Evolutionary conservation across 441 rosid species (phyloP).

Genomic region (Pelargonium myrrhifolium): DNA sequence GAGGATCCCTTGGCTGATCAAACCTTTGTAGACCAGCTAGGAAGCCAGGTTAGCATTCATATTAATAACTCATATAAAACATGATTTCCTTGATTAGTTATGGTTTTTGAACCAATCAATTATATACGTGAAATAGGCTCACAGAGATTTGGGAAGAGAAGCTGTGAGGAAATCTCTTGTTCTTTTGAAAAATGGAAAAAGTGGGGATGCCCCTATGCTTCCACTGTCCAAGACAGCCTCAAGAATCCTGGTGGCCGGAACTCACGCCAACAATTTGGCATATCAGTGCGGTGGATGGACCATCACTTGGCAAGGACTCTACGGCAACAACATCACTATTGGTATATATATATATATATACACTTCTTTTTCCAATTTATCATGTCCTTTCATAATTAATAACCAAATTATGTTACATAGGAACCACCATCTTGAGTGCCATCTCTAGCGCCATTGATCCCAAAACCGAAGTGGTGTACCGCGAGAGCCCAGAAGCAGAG

Average conservation of each 20-base stretch:
- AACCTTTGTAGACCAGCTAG: slow-evolving; percentile 38
- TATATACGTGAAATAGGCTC: too few relatives aligned
- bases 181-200: slow-evolving; percentile 50
- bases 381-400: too few relatives aligned
- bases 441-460: slow-evolving; percentile 42
- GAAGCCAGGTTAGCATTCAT: slow-evolving; percentile 60
- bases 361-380: too few relatives aligned
- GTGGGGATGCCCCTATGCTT: slow-evolving; percentile 28
- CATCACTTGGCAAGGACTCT: slow-evolving; percentile 39
- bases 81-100: too few relatives aligned
- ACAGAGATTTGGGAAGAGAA: slow-evolving; percentile 18
- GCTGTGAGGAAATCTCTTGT: slow-evolving; percentile 67
- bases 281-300: slow-evolving; percentile 74
- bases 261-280: slow-evolving; percentile 54
- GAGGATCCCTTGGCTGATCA: slow-evolving; percentile 50
- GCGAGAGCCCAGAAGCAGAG: slow-evolving; percentile 39
- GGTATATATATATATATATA: too few relatives aligned
- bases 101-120: too few relatives aligned
- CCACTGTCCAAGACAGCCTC: slow-evolving; percentile 46
- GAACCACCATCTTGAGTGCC: slow-evolving; percentile 57
- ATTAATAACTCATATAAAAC: too few relatives aligned
- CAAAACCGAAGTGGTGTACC: slow-evolving; percentile 43
- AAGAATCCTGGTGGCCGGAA: slow-evolving; percentile 49
- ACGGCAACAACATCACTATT: too few relatives aligned
- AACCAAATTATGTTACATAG: slow-evolving; percentile 17